Conservation (phyloP, 208 protist genomes). For the Paratrypanosoma confusum region DNA sequence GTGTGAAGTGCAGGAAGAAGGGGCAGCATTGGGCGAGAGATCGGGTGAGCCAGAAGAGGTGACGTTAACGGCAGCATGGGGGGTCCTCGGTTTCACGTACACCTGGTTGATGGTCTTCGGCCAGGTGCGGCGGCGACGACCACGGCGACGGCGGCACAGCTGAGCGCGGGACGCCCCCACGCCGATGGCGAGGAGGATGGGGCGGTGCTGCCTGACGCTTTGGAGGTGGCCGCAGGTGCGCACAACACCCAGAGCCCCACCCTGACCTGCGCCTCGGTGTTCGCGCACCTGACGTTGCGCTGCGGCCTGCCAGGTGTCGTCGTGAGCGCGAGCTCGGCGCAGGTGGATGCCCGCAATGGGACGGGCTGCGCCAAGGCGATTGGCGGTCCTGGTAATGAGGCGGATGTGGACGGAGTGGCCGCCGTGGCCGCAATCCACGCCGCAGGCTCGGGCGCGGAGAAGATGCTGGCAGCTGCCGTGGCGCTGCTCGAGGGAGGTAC, state of each 20-base stretch:
- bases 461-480: slow-evolving; percentile 12
- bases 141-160: too few species aligned
- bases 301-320: slow-evolving; percentile 44
- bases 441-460: slow-evolving; percentile 4
- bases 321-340: slow-evolving; percentile 57
- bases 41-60: too few species aligned
- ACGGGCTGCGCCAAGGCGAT: slow-evolving; percentile 1
- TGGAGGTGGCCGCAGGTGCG: slow-evolving; percentile 11
- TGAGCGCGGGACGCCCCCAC: too few species aligned
- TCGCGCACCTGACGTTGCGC: slow-evolving; percentile 63
- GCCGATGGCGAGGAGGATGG: too few species aligned
- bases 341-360: slow-evolving; percentile 4
- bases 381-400: slow-evolving; percentile 7
- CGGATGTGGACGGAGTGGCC: slow-evolving; percentile 11
- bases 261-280: slow-evolving; percentile 27
- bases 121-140: too few species aligned
- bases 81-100: slow-evolving; percentile 32
- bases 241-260: slow-evolving; percentile 9
- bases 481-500: slow-evolving; percentile 9
- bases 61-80: background rate
- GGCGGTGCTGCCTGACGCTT: too few species aligned
- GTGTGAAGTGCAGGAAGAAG: too few species aligned
- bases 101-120: slow-evolving; percentile 72
- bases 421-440: slow-evolving; percentile 2
- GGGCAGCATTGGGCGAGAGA: too few species aligned